Evolutionary conservation across 306 rosid genomes (phyloP).

Genomic region (Chamaecrista fasciculata): DNA sequence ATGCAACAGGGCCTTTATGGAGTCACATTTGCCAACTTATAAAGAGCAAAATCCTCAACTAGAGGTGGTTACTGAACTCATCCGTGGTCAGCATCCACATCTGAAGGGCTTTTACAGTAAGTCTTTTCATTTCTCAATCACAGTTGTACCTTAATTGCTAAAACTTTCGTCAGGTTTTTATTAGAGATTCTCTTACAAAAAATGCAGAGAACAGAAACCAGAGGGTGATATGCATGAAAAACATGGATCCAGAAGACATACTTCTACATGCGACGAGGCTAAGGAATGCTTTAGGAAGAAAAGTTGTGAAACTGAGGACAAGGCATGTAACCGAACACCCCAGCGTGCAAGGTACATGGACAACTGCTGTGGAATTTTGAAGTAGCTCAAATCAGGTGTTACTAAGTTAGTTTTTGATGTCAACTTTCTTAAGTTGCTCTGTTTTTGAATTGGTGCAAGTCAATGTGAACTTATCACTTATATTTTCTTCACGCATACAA

Average conservation of each 20-base stretch:
- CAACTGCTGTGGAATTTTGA: constrained; percentile 63
- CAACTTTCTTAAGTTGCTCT: neutral
- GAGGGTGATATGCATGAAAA: constrained; percentile 79
- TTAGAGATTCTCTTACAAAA: constrained; percentile 23
- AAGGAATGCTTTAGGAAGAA: constrained; percentile 86
- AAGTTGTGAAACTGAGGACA: constrained; percentile 85
- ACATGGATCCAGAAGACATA: constrained; percentile 78
- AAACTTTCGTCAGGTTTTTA: neutral
- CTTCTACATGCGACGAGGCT: constrained; percentile 62
- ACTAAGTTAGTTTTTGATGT: constrained; percentile 18
- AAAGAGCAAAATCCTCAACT: constrained; percentile 82
- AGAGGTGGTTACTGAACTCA: constrained; percentile 79
- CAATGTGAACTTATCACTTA: neutral
- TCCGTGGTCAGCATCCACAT: constrained; percentile 95
- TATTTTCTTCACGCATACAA: too few species aligned
- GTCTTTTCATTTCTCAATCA: constrained; percentile 19
- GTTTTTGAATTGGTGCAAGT: neutral
- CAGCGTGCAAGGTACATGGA: constrained; percentile 96
- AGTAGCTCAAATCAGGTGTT: constrained; percentile 10
- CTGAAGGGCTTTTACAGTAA: constrained; percentile 77
- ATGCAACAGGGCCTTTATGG: constrained; percentile 78
- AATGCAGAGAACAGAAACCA: constrained; percentile 65
- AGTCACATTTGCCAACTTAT: constrained; percentile 62
- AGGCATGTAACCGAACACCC: constrained; percentile 82
- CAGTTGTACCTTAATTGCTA: neutral